phyloP scores from a whole-genome alignment of 2,329 filamentous ascomycete genomes.

The Hypoxylon sp. region DNA sequence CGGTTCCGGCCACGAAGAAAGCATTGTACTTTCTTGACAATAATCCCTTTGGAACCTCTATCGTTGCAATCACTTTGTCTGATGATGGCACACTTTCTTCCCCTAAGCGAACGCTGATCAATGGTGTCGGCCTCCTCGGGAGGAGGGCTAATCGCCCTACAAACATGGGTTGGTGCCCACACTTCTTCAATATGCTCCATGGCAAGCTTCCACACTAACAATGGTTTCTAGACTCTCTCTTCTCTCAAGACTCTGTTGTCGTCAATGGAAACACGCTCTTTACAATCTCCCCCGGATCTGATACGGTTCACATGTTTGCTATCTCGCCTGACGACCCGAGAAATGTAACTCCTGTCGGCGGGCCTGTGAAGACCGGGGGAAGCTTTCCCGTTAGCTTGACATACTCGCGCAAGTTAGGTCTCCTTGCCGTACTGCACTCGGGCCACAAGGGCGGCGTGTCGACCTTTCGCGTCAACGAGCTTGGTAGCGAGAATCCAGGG shows the following conservation, averaged over 20 bases:
- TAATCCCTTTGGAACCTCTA: slow-evolving; percentile 17
- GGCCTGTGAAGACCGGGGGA: slow-evolving; percentile 43
- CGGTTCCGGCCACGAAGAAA: slow-evolving; percentile 1
- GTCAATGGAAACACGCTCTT: slow-evolving; percentile 49
- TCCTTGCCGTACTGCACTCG: slow-evolving; percentile 46
- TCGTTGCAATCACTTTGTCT: slow-evolving; percentile 12
- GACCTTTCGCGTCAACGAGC: slow-evolving; percentile 40
- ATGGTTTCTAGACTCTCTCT: slow-evolving; percentile 24
- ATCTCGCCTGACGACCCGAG: slow-evolving; percentile 43
- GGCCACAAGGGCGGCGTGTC: slow-evolving; percentile 41
- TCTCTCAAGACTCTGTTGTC: slow-evolving; percentile 39
- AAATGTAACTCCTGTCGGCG: slow-evolving; percentile 42
- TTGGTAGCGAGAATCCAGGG: slow-evolving; percentile 13
- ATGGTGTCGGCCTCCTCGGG: slow-evolving; percentile 17
- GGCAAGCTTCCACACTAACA: not conserved
- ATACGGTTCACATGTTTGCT: slow-evolving; percentile 45
- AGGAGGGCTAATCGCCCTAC: slow-evolving; percentile 1
- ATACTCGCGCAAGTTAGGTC: slow-evolving; percentile 43
- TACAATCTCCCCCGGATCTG: slow-evolving; percentile 52
- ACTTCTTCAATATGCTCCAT: not conserved
- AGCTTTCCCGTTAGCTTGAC: slow-evolving; percentile 47
- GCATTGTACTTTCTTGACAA: slow-evolving; percentile 31
- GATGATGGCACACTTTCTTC: slow-evolving; percentile 15
- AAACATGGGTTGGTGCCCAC: not conserved
- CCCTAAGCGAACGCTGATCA: slow-evolving; percentile 13